Conservation (phyloP, 257 asterid genomes). For the Eustoma russellianum region DNA sequence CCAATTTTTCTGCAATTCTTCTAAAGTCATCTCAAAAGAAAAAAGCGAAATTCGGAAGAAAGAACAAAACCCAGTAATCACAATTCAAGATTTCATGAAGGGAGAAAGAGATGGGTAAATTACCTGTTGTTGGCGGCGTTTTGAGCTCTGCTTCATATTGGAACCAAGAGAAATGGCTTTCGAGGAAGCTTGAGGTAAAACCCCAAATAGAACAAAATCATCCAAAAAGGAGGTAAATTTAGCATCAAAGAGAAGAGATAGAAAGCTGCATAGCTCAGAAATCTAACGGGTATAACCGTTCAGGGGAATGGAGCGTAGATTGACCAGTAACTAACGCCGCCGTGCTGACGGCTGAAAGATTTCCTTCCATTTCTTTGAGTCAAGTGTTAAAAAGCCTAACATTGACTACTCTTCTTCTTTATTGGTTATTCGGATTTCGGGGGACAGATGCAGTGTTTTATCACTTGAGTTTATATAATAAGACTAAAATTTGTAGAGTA, state of each 20-base stretch:
- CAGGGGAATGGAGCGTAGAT: slow-evolving; percentile 9
- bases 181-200: neutral
- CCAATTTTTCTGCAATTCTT: slow-evolving; percentile 66
- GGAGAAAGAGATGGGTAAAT: neutral
- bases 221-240: neutral
- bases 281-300: neutral
- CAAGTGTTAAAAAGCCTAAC: too few relatives aligned
- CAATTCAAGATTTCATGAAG: neutral
- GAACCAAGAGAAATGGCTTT: slow-evolving; percentile 2
- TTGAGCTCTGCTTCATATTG: slow-evolving; percentile 23
- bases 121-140: slow-evolving; percentile 38
- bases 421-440: too few relatives aligned
- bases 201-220: neutral
- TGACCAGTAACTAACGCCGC: slow-evolving; percentile 13
- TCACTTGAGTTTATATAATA: too few relatives aligned
- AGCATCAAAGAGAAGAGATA: neutral
- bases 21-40: slow-evolving; percentile 5
- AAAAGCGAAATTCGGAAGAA: neutral
- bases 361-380: too few relatives aligned
- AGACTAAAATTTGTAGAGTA: too few relatives aligned
- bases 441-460: too few relatives aligned
- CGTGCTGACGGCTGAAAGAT: neutral
- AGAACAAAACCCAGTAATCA: neutral
- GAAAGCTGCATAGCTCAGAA: neutral
- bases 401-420: too few relatives aligned